Evolutionary conservation across 768 basidiomycete species (phyloP).

Genomic region (Leucocoprinus sp.): DNA sequence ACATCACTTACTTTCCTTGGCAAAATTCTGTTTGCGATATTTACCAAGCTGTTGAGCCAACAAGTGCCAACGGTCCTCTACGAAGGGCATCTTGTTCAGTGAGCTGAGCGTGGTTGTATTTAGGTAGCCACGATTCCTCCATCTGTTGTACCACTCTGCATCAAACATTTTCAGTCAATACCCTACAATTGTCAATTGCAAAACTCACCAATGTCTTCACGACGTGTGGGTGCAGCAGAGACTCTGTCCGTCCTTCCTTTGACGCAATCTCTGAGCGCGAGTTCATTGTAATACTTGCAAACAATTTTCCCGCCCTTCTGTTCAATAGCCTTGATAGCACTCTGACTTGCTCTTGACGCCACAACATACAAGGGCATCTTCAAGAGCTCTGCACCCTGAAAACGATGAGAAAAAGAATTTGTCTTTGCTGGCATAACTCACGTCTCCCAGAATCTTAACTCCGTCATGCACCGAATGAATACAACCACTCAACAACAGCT

Average conservation of each 20-base stretch:
- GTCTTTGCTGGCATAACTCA: slow-evolving; percentile 29
- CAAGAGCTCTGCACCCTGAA: slow-evolving; percentile 58
- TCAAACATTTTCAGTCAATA: slow-evolving; percentile 7
- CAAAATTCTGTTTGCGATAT: slow-evolving; percentile 42
- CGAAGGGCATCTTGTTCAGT: slow-evolving; percentile 45
- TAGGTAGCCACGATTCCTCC: slow-evolving; percentile 69
- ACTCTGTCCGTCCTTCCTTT: slow-evolving; percentile 63
- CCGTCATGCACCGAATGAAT: slow-evolving; percentile 87
- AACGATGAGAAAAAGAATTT: slow-evolving; percentile 4
- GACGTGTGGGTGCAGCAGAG: slow-evolving; percentile 76
- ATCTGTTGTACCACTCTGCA: slow-evolving; percentile 71
- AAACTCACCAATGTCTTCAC: slow-evolving; percentile 72
- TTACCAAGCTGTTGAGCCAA: slow-evolving; percentile 53
- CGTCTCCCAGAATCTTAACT: slow-evolving; percentile 83
- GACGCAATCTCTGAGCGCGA: slow-evolving; percentile 74
- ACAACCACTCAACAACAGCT: slow-evolving; percentile 79
- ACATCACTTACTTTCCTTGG: slow-evolving; percentile 30
- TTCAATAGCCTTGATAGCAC: slow-evolving; percentile 82
- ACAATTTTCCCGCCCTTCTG: slow-evolving; percentile 72
- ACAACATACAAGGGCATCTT: slow-evolving; percentile 69
- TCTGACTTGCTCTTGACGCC: slow-evolving; percentile 79
- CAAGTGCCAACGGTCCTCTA: slow-evolving; percentile 62
- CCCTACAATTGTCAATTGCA: slow-evolving; percentile 1
- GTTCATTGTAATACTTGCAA: slow-evolving; percentile 86
- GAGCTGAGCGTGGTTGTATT: slow-evolving; percentile 48